A percentile compares a stretch with the other conserved stretches of the same genome.
These are phyloP conservation scores for Andalucia godoyi DNA, from an alignment of 78 protist genomes.

Conservation along the genomic window DNA sequence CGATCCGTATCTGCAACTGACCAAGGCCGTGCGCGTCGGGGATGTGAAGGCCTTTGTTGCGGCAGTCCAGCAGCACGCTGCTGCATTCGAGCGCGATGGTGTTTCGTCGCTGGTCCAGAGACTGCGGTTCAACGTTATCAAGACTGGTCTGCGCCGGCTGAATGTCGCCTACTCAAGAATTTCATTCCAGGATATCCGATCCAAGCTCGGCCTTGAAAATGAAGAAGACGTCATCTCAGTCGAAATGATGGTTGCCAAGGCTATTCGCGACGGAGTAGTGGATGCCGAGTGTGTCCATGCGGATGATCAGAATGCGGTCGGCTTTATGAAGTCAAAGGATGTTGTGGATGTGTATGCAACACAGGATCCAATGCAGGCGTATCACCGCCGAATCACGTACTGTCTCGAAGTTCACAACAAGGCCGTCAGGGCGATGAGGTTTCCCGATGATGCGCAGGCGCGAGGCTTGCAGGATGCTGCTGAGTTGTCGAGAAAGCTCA, in stretches of 20 bases:
- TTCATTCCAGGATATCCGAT: constrained; percentile 54
- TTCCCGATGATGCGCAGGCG: background rate
- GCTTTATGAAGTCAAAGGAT: constrained; percentile 49
- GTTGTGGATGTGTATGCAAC: constrained; percentile 64
- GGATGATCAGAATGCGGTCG: no score
- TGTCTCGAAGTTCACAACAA: constrained; percentile 79
- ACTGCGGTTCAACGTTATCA: constrained; percentile 85
- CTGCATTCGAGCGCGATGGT: constrained; percentile 50
- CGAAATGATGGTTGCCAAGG: constrained; percentile 87
- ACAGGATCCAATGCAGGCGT: constrained; percentile 66
- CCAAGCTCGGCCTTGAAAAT: constrained; percentile 65
- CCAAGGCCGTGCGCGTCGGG: constrained; percentile 79
- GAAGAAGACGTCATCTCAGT: constrained; percentile 74
- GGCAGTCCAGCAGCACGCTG: constrained; percentile 26
- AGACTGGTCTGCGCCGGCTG: constrained; percentile 80
- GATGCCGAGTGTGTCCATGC: constrained; percentile 74
- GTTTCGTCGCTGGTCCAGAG: constrained; percentile 58
- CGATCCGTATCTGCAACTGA: constrained; percentile 67
- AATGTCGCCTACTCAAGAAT: constrained; percentile 69
- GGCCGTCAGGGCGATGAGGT: constrained; percentile 30
- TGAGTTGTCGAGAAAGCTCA: no score
- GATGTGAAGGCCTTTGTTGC: constrained; percentile 53
- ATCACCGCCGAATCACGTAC: constrained; percentile 58
- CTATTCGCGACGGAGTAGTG: constrained; percentile 83
- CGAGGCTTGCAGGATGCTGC: no score